These are phyloP conservation scores for Diddensiella santjacobensis DNA, from an alignment of 805 yeast species.

Conservation along the genomic window DNA sequence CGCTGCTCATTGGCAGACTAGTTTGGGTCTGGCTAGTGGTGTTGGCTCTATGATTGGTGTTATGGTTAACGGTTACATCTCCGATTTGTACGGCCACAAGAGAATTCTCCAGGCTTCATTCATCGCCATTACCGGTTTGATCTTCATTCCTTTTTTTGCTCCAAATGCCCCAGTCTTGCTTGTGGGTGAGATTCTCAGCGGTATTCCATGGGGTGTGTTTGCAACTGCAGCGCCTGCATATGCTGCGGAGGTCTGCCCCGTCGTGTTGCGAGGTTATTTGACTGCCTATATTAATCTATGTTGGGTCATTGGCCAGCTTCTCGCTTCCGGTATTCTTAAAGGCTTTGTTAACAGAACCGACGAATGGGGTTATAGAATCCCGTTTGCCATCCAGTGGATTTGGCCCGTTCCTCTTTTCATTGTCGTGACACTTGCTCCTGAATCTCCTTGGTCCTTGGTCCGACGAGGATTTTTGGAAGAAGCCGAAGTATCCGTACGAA, in stretches of 20 bases:
- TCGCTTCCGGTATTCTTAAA: constrained; percentile 48
- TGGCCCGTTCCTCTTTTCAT: constrained; percentile 20
- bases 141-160: constrained; percentile 47
- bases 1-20: constrained; percentile 13
- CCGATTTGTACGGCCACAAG: constrained; percentile 46
- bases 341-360: constrained; percentile 33
- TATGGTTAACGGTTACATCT: constrained; percentile 41
- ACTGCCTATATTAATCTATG: constrained; percentile 49
- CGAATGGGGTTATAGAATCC: constrained; percentile 16
- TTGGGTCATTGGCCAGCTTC: constrained; percentile 56
- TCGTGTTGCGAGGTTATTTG: constrained; percentile 45
- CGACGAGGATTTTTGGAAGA: constrained; percentile 39
- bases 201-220: constrained; percentile 51
- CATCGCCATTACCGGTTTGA: constrained; percentile 33
- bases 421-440: constrained; percentile 47
- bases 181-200: constrained; percentile 37
- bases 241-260: constrained; percentile 54
- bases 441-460: constrained; percentile 56
- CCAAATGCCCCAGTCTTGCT: constrained; percentile 34
- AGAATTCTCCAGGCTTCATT: constrained; percentile 38
- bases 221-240: constrained; percentile 48
- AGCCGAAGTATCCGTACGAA: constrained; percentile 41
- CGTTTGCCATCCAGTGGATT: constrained; percentile 22
- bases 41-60: constrained; percentile 45
- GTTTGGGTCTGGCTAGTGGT: constrained; percentile 13